These are phyloP conservation scores for Bipolaris sorokiniana DNA, from an alignment of 2,329 filamentous ascomycete species.

Conservation along the genomic window DNA sequence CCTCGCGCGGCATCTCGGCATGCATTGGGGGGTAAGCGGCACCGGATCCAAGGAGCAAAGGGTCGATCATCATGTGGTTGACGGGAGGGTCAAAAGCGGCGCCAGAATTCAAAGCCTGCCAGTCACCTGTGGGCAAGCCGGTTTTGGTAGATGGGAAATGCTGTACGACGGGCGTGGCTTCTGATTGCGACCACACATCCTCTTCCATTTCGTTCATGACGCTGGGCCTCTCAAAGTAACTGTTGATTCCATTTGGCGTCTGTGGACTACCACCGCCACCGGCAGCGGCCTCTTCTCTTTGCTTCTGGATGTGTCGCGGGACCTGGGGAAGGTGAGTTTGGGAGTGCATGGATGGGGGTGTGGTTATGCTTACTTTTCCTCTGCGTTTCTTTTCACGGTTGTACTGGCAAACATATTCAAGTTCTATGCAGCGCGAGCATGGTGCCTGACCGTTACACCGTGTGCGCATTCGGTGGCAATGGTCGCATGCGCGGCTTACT, in stretches of 20 bases:
- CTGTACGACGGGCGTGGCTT: conserved; percentile 43
- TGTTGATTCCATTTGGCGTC: conserved; percentile 35
- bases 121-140: conserved; percentile 36
- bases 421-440: conserved; percentile 83
- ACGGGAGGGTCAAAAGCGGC: conserved; percentile 38
- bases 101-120: conserved; percentile 39
- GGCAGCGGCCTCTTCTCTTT: conserved; percentile 43
- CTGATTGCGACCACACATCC: conserved; percentile 46
- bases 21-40: conserved; percentile 41
- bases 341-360: neutral
- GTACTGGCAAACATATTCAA: conserved; percentile 88
- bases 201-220: conserved; percentile 46
- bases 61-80: conserved; percentile 49
- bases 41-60: conserved; percentile 41
- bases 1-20: conserved; percentile 41
- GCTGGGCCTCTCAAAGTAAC: conserved; percentile 35
- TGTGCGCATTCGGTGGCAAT: conserved; percentile 92
- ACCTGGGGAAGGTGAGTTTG: conserved; percentile 34
- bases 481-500: conserved; percentile 92
- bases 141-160: conserved; percentile 39
- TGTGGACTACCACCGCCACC: conserved; percentile 29
- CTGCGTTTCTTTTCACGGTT: conserved; percentile 90
- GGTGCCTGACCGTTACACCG: conserved; percentile 93
- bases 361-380: conserved; percentile 74
- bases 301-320: conserved; percentile 48